A percentile compares a stretch with the other conserved stretches of the same genome.
phyloP scores from a whole-genome alignment of 257 asterid genomes.

The Nicotiana undulata region DNA sequence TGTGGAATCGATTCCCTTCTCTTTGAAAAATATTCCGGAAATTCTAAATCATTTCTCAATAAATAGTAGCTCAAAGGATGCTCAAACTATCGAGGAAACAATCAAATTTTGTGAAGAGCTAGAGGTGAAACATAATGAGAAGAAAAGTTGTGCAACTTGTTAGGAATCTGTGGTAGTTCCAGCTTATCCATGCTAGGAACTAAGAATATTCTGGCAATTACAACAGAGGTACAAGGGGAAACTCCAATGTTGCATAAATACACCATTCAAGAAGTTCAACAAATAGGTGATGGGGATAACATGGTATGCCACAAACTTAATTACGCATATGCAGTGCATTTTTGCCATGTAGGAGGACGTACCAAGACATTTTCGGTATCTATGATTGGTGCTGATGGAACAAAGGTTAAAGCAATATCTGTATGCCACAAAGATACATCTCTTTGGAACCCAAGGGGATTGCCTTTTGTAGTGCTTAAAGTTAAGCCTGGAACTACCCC shows the following conservation, averaged over 20 bases:
- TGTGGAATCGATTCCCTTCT: slow-evolving; percentile 15
- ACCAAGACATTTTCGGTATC: slow-evolving; percentile 1
- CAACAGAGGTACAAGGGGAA: neutral
- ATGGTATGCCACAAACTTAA: slow-evolving; percentile 5
- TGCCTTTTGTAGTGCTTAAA: slow-evolving; percentile 11
- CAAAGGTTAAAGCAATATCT: neutral
- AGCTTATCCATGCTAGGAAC: neutral
- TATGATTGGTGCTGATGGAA: slow-evolving; percentile 6
- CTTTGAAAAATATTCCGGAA: neutral
- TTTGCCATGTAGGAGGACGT: neutral
- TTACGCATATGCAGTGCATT: neutral
- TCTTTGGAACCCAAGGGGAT: slow-evolving; percentile 3
- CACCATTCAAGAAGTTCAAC: neutral
- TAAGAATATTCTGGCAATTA: neutral
- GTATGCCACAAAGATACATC: slow-evolving; percentile 12
- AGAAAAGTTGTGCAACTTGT: slow-evolving; percentile 4
- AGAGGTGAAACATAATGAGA: neutral
- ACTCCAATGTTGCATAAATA: neutral
- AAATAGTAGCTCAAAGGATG: neutral
- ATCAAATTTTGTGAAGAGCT: slow-evolving; percentile 2
- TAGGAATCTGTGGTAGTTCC: slow-evolving; percentile 9
- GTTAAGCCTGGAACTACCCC: slow-evolving; percentile 10
- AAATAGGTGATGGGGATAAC: neutral
- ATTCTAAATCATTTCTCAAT: slow-evolving; percentile 9
- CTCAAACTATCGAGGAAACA: neutral